These are phyloP conservation scores for Gossypium arboreum DNA, from an alignment of 345 rosid species.

Conservation along the genomic window DNA sequence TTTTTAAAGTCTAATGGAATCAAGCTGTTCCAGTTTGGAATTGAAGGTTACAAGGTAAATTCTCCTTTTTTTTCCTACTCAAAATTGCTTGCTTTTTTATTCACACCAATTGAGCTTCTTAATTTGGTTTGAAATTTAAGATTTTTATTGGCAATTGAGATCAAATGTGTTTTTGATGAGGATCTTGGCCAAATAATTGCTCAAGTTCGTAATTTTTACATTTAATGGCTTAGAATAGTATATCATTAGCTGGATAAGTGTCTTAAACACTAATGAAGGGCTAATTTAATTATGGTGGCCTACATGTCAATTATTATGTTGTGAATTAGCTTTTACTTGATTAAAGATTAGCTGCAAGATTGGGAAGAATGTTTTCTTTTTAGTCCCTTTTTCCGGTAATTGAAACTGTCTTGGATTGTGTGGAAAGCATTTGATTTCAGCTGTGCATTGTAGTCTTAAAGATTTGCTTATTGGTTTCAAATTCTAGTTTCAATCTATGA, in stretches of 20 bases:
- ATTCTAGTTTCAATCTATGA: not conserved
- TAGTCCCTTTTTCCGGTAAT: not conserved
- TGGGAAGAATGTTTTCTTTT: not conserved
- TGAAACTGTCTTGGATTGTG: not conserved
- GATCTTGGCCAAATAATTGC: not conserved
- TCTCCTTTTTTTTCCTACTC: not conserved
- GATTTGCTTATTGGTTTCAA: not conserved
- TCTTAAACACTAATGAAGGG: not conserved
- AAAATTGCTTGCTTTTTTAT: not conserved
- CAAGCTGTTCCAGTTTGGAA: slow-evolving; percentile 83
- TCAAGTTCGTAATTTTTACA: not conserved
- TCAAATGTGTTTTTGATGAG: not conserved
- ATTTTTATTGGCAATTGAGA: not conserved
- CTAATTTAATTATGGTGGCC: not conserved
- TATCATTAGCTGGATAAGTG: not conserved
- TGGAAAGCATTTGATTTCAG: not conserved
- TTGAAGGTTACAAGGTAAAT: slow-evolving; percentile 79
- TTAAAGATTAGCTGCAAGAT: not conserved
- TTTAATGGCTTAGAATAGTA: not conserved
- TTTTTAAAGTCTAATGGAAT: slow-evolving; percentile 81
- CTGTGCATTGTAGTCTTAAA: not conserved
- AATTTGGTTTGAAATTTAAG: not conserved
- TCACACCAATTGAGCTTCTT: not conserved
- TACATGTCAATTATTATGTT: slow-evolving; percentile 4
- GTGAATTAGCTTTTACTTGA: not conserved